phyloP scores from a whole-genome alignment of 345 rosid species.

The Moricandia arvensis region DNA sequence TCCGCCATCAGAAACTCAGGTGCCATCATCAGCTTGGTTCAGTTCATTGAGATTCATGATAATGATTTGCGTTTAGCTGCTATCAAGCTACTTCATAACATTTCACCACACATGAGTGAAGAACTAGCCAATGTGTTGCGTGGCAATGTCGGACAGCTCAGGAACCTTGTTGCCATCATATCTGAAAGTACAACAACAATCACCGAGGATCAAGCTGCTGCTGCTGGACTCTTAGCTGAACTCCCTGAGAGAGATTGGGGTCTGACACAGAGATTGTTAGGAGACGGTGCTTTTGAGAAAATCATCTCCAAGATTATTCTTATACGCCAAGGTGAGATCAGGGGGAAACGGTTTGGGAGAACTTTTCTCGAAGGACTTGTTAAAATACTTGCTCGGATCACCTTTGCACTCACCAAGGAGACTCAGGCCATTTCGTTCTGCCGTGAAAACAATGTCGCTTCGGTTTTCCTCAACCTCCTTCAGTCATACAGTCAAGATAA shows the following conservation, averaged over 20 bases:
- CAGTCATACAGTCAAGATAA: constrained; percentile 70
- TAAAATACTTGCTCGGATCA: constrained; percentile 68
- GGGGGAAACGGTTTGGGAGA: constrained; percentile 71
- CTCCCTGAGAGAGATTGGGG: constrained; percentile 94
- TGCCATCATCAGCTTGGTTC: constrained; percentile 91
- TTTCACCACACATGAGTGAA: constrained; percentile 80
- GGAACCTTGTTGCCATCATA: constrained; percentile 62
- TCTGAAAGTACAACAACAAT: constrained; percentile 57
- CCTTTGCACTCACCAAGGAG: constrained; percentile 72
- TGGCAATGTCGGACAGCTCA: constrained; percentile 80
- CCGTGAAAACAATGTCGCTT: constrained; percentile 60
- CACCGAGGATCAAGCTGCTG: constrained; percentile 88
- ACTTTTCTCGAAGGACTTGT: constrained; percentile 84
- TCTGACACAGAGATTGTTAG: constrained; percentile 80
- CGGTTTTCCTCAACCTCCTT: constrained; percentile 68
- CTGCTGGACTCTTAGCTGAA: constrained; percentile 86
- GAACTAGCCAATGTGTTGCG: constrained; percentile 79
- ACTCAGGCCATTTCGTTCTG: constrained; percentile 61
- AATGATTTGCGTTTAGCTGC: constrained; percentile 68
- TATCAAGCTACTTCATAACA: constrained; percentile 78
- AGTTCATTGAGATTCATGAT: constrained; percentile 73
- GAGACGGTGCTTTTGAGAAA: constrained; percentile 66
- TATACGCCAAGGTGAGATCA: constrained; percentile 69
- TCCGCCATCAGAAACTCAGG: constrained; percentile 90
- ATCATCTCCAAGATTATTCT: constrained; percentile 52